Evolutionary conservation across 2,329 filamentous ascomycete species (phyloP), one percentile per base, ranked within the genome.

Genomic region (Xylariales sp.): DNA sequence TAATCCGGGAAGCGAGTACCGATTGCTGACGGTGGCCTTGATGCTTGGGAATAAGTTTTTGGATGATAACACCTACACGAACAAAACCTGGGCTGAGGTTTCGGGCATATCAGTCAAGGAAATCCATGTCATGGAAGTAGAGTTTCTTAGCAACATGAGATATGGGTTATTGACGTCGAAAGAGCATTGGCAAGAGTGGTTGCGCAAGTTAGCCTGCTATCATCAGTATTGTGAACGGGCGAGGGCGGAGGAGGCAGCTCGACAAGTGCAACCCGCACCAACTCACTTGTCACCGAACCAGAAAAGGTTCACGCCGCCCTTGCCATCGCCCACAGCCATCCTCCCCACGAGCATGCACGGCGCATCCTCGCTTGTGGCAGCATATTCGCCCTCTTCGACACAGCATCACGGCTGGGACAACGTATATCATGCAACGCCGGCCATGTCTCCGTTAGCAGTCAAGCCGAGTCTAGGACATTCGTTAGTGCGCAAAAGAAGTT

Each of bases 121-220:
- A 80, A 97, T 99, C 59, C 96, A 99, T 78, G 92, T 97, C 52
- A 99, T 99, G 96, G 96, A 99, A 79, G 96, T 99, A n/a, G 96
- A 99, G 79, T 99, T 99, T 75, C 84, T 99, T 70, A 97, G 95
- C 84, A 98, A 98, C 80, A 97, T 99, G 91, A 90, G 95, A 76
- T 99, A 98, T 81, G 94, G 93, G 74, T 84, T 99, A 7, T 90
- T 95, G 77, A 93, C 93, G 3, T 97, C 94, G 3, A 90, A 93
- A 77, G 86, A 89, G 61, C 89, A 97, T 78, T 99, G 96, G 96
- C 86, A 89, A 56, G 87, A 90, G 62, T 98, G 96, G 96, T 90
- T 97, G 75, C 83, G 85, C 69, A 94, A 94, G 78, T 84, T 98
- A 62, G 87, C 91, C 60, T 91, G 90, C 72, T 97, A 97, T 77